These are phyloP conservation scores for Plantago lanceolata DNA, from an alignment of 305 asterid species.

Conservation along the genomic window DNA sequence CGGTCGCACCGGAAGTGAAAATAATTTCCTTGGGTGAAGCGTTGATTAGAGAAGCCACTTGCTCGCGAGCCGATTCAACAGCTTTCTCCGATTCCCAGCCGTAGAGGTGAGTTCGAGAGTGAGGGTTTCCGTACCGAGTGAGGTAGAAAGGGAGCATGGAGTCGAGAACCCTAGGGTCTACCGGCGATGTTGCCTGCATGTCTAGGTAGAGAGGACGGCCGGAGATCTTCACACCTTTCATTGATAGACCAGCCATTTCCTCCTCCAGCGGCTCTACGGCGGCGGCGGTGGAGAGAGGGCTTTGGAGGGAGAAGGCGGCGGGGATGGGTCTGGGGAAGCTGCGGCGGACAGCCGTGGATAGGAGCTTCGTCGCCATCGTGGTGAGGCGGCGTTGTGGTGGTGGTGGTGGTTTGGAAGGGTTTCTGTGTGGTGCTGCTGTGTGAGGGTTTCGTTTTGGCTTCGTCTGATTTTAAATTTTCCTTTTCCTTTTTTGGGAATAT, in stretches of 20 bases:
- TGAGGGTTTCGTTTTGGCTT: too few species aligned
- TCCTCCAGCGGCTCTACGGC: constrained; percentile 53
- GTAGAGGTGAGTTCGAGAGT: constrained; percentile 88
- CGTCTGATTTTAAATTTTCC: too few species aligned
- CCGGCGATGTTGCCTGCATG: constrained; percentile 93
- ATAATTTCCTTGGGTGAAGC: constrained; percentile 89
- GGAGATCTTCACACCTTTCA: constrained; percentile 85
- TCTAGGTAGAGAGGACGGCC: constrained; percentile 94
- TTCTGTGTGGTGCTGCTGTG: too few species aligned
- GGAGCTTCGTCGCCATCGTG: constrained; percentile 61
- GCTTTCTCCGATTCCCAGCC: constrained; percentile 97
- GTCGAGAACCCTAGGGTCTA: constrained; percentile 87
- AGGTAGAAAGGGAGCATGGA: constrained; percentile 81
- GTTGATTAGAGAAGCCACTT: constrained; percentile 56
- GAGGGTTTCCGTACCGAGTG: constrained; percentile 86
- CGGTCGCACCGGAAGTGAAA: constrained; percentile 95
- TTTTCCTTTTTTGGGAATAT: too few species aligned
- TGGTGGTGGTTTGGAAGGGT: neutral
- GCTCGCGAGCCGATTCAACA: constrained; percentile 62
- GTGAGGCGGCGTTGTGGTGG: too few species aligned
- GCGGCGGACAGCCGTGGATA: constrained; percentile 55
- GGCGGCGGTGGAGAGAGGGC: constrained; percentile 35
- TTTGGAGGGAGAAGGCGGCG: constrained; percentile 22
- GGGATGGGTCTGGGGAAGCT: constrained; percentile 26
- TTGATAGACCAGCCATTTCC: constrained; percentile 43